Percentiles rank a stretch among this genome's conserved stretches.
Conservation (phyloP, 2,329 filamentous ascomycete species). For the Cadophora malorum region DNA sequence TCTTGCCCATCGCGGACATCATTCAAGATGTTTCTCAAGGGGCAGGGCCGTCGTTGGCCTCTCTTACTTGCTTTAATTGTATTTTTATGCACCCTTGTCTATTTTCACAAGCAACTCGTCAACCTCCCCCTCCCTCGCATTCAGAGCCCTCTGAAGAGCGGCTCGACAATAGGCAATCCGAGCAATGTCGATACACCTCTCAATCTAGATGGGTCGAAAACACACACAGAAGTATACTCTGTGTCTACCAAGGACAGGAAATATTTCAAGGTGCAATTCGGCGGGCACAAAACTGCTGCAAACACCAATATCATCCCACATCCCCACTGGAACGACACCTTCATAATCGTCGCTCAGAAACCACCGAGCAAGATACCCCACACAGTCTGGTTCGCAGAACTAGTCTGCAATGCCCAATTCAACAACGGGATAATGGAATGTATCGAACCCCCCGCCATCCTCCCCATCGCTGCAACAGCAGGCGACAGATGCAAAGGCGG, state of each 20-base stretch:
- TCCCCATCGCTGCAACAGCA: conserved; percentile 55
- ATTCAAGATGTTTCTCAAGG: conserved; percentile 13
- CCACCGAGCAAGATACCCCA: conserved; percentile 34
- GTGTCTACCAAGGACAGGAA: conserved; percentile 52
- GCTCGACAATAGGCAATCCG: conserved; percentile 6
- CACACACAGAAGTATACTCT: conserved; percentile 45
- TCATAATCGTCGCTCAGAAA: conserved; percentile 59
- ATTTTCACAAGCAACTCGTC: conserved; percentile 13
- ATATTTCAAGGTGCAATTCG: conserved; percentile 60
- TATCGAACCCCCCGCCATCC: conserved; percentile 47
- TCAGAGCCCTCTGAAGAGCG: not conserved
- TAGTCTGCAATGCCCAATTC: conserved; percentile 59
- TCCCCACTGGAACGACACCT: conserved; percentile 53
- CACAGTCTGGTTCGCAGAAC: conserved; percentile 49
- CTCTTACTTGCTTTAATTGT: not conserved
- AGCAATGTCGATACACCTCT: conserved; percentile 10
- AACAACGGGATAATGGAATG: conserved; percentile 52
- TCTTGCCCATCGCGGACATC: conserved; percentile 4
- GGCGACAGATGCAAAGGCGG: conserved; percentile 54
- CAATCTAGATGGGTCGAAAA: conserved; percentile 4
- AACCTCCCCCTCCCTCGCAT: not conserved
- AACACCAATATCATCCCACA: conserved; percentile 68
- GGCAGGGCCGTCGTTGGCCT: conserved; percentile 12
- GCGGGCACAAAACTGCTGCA: conserved; percentile 46
- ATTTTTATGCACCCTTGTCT: conserved; percentile 1